Conservation (phyloP, 2,329 filamentous ascomycete genomes). For the Hortaea werneckii region DNA sequence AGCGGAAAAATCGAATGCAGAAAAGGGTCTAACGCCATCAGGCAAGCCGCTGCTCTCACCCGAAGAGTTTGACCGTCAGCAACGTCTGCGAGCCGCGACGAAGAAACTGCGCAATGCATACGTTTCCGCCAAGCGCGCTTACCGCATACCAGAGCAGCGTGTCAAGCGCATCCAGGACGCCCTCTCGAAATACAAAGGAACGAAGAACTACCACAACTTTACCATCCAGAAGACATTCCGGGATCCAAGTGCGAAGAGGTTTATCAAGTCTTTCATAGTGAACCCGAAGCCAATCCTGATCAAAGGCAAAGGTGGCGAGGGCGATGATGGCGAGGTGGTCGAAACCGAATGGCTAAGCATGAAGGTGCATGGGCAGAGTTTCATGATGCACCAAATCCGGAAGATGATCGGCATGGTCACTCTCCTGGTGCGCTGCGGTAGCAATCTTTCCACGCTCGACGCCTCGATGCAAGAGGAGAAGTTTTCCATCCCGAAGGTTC, state of each 20-base stretch:
- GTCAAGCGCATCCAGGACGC: slow-evolving; percentile 65
- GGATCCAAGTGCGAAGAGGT: slow-evolving; percentile 77
- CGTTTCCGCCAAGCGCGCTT: slow-evolving; percentile 69
- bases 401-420: slow-evolving; percentile 97
- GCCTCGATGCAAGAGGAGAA: slow-evolving; percentile 62
- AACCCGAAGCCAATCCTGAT: slow-evolving; percentile 50
- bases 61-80: slow-evolving; percentile 14
- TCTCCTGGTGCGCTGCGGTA: slow-evolving; percentile 73
- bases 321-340: slow-evolving; percentile 44
- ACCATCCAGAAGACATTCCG: slow-evolving; percentile 76
- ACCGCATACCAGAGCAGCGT: slow-evolving; percentile 66
- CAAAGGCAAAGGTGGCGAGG: slow-evolving; percentile 27
- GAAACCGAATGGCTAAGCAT: slow-evolving; percentile 92
- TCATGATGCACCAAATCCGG: slow-evolving; percentile 99
- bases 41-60: slow-evolving; percentile 1
- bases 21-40: not conserved
- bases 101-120: slow-evolving; percentile 66
- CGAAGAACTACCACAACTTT: slow-evolving; percentile 93
- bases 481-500: slow-evolving; percentile 88
- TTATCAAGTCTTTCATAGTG: slow-evolving; percentile 85
- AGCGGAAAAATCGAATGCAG: not conserved
- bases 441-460: slow-evolving; percentile 52
- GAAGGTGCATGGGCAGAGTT: slow-evolving; percentile 93
- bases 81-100: slow-evolving; percentile 33
- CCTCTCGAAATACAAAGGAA: slow-evolving; percentile 68